Percentiles rank a stretch among this genome's conserved stretches.
Conservation (phyloP, 2,329 filamentous ascomycete genomes). For the Fonsecaea pedrosoi region DNA sequence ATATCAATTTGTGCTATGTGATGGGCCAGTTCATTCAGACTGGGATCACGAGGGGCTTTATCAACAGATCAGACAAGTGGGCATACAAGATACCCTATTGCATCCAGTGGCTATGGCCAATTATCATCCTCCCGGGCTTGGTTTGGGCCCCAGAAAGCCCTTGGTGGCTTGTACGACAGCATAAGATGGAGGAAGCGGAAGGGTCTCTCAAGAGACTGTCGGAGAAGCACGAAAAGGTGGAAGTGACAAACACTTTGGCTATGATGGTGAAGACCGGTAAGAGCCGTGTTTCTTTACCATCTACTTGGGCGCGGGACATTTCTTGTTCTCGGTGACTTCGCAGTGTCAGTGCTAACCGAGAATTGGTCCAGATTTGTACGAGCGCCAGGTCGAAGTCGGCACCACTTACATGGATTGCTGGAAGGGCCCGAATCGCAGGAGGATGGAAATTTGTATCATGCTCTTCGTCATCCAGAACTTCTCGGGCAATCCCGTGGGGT, state of each 20-base stretch:
- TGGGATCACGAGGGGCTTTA: slow-evolving; percentile 44
- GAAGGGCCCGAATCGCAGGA: slow-evolving; percentile 45
- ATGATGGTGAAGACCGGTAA: slow-evolving; percentile 10
- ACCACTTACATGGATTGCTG: slow-evolving; percentile 45
- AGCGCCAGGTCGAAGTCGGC: slow-evolving; percentile 40
- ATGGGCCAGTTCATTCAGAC: slow-evolving; percentile 43
- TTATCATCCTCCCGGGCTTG: slow-evolving; percentile 50
- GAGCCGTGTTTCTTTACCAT: not conserved
- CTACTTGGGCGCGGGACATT: not conserved
- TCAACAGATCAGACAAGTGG: slow-evolving; percentile 44
- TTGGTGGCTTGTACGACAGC: slow-evolving; percentile 18
- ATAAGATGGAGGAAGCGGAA: slow-evolving; percentile 8
- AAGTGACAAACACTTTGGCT: slow-evolving; percentile 4
- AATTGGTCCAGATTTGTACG: slow-evolving; percentile 18
- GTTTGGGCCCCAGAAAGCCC: slow-evolving; percentile 16
- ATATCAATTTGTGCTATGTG: slow-evolving; percentile 50
- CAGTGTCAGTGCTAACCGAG: not conserved
- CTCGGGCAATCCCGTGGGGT: slow-evolving; percentile 41
- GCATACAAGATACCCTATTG: slow-evolving; percentile 46
- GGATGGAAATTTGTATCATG: slow-evolving; percentile 51
- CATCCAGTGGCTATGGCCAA: slow-evolving; percentile 59
- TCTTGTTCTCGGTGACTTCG: not conserved
- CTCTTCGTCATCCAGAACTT: slow-evolving; percentile 48
- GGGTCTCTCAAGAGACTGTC: not conserved
- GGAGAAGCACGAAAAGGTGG: not conserved